Evolutionary conservation across 805 yeast genomes (phyloP).

Genomic region (Suhomyces canberraensis): DNA sequence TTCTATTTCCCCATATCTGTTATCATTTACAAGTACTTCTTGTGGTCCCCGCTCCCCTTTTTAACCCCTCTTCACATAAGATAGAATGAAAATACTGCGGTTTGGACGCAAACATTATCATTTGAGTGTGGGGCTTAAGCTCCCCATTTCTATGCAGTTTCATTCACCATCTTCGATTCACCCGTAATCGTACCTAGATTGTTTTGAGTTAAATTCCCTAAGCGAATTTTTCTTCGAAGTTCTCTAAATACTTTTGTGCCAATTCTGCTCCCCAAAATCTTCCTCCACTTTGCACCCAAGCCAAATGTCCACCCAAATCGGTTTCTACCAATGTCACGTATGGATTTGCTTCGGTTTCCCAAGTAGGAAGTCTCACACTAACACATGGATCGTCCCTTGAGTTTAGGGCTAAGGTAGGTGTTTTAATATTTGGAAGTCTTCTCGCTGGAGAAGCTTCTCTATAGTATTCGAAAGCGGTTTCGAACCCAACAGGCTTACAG

Average conservation of each 20-base stretch:
- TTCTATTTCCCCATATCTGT: too few relatives aligned
- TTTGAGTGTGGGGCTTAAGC: too few relatives aligned
- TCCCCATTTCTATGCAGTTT: too few relatives aligned
- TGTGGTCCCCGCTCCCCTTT: too few relatives aligned
- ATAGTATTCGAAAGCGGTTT: constrained; percentile 63
- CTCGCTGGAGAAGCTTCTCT: constrained; percentile 55
- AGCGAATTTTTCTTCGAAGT: constrained; percentile 11
- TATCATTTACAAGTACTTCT: too few relatives aligned
- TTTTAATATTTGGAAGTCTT: constrained; percentile 48
- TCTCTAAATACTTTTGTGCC: constrained; percentile 32
- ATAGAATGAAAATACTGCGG: too few relatives aligned
- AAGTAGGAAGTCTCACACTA: constrained; percentile 51
- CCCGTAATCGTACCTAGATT: too few relatives aligned
- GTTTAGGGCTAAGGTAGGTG: constrained; percentile 63
- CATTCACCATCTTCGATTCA: too few relatives aligned
- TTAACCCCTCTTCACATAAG: too few relatives aligned
- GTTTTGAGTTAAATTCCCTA: too few relatives aligned
- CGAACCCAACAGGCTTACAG: constrained; percentile 62
- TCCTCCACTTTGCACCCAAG: constrained; percentile 64
- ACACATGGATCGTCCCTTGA: constrained; percentile 76
- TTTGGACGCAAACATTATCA: too few relatives aligned
- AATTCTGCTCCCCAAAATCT: constrained; percentile 57
- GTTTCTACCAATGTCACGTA: constrained; percentile 56
- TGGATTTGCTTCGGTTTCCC: constrained; percentile 55
- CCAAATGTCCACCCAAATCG: constrained; percentile 76